Base-by-base conservation (phyloP, 352 stramenopile genomes). In the Phytophthora multivora region DNA sequence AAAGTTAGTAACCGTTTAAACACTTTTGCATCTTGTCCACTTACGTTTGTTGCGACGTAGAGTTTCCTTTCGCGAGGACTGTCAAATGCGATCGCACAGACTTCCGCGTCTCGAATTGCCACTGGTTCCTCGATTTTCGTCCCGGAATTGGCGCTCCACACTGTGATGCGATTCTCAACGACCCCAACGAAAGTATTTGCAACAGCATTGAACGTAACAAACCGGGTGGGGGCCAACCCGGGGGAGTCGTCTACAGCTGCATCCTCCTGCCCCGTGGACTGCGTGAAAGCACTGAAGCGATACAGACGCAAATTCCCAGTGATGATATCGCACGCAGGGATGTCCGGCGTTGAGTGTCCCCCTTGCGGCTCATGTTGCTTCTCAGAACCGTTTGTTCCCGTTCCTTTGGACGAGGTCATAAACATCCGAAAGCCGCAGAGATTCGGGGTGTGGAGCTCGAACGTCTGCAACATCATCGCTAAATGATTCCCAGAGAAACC, bases 111-210 rank as follows among this genome's bases (percentile, higher is more conserved):
- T 39, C 74, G 66, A 10, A 91, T 69, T 1, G 49, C 21, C 3
- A 89, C 66, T 0, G 78, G 78, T 19, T 86, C 77, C 36, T 89
- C 74, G 16, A 85, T 69, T 59, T 88, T 88, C 3, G 45, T 59
- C 0, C 82, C 82, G 12, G 79, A 87, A 59, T 89, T 88, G 8
- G 63, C 82, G 53, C 67, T 87, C 82, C 82, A 91, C 31, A 91
- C 77, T 0, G 79, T 88, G 52, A 91, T 81, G 8, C 66, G 57
- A 38, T 80, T 81, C 33, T 80, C 82, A 0, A 89, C 72, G 0
- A 73, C 73, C 2, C 80, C 82, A 4, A 89, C 74, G 25, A 90
- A 89, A 10, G 69, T 77, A 35, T 88, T 86, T n/a, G 80, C 59
- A 5, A 89, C 67, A 6, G 69, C 45, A 51, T 88, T 90, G 68